Evolutionary conservation across 1,284 basidiomycete species (phyloP).

Genomic region (Melampsora larici-populina): DNA sequence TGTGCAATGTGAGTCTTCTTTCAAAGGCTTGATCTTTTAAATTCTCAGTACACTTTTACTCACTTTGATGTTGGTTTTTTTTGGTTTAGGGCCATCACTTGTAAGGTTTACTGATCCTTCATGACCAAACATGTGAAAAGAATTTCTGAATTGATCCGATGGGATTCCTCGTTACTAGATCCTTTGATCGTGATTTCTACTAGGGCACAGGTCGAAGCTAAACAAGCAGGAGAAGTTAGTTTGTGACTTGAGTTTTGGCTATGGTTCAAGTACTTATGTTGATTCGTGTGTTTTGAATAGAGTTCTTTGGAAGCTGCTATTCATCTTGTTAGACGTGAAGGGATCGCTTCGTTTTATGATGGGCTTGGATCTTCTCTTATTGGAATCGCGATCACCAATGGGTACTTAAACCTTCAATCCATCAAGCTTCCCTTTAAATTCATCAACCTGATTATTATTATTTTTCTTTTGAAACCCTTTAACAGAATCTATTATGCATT

Average conservation of each 20-base stretch:
- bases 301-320: conserved; percentile 48
- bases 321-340: conserved; percentile 71
- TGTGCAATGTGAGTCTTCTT: conserved; percentile 70
- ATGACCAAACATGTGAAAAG: not conserved
- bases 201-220: conserved; percentile 83
- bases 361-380: conserved; percentile 81
- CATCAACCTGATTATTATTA: no score
- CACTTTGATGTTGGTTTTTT: conserved; percentile 39
- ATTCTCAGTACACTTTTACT: not conserved
- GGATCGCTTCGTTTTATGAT: conserved; percentile 77
- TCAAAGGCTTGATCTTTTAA: conserved; percentile 15
- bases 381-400: conserved; percentile 91
- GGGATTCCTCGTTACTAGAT: conserved; percentile 57
- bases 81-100: conserved; percentile 33
- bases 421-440: conserved; percentile 35
- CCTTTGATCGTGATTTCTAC: conserved; percentile 90
- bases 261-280: no score
- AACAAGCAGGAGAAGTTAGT: conserved; percentile 64
- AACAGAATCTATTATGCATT: conserved; percentile 56
- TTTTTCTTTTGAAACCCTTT: conserved; percentile 30
- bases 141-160: conserved; percentile 18
- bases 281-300: conserved; percentile 17
- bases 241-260: no score
- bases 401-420: conserved; percentile 58
- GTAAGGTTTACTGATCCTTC: conserved; percentile 1